Evolutionary conservation across 2,329 filamentous ascomycete species (phyloP), one percentile per base, ranked within the genome.

Genomic region (Calonectria pseudoturangicola): DNA sequence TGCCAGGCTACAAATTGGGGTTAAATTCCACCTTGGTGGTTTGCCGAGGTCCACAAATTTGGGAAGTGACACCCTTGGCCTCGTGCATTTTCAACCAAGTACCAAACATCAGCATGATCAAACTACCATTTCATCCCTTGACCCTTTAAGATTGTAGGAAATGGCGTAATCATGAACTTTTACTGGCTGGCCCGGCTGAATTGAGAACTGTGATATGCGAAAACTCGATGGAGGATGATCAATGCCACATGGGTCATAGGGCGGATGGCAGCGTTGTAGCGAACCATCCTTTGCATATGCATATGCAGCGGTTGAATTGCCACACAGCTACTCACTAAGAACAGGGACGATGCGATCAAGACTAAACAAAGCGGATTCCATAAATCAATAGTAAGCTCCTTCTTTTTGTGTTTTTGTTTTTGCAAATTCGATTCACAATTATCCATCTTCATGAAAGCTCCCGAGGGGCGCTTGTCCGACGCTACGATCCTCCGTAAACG

Each of bases 21-120:
- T 16, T 28, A 6, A 36, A 36, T 39, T 60, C 36, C 28, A 13
- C 15, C 66, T 68, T 51, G 43, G 66, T n/a, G 10, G 25, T 54
- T 68, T 68, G 18, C 66, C 56, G 66, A 68, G 66, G 66, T 54
- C 18, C 30, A 9, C 3, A 43, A 5, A 47, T 27, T 25, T 16
- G 13, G 41, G 18, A 16, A 8, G 18, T 2, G 6, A 30, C n/a
- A 15, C 25, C 41, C 33, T 16, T 25, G n/a, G 16, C 15, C 6
- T 21, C n/a, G 21, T 12, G 3, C 33, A 41, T 28, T 36, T 36
- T 60, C 25, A 39, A 16, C 39, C 21, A 41, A 25, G 39, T 21
- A 41, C 54, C 27, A 41, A 27, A 41, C 18, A 4, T 12, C 15
- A 18, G 3, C 45, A 25, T 48, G 45, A 25, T 21, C 21, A 48